phyloP scores from a whole-genome alignment of 2,329 filamentous ascomycete species.

The Plectosphaerella sp. region DNA sequence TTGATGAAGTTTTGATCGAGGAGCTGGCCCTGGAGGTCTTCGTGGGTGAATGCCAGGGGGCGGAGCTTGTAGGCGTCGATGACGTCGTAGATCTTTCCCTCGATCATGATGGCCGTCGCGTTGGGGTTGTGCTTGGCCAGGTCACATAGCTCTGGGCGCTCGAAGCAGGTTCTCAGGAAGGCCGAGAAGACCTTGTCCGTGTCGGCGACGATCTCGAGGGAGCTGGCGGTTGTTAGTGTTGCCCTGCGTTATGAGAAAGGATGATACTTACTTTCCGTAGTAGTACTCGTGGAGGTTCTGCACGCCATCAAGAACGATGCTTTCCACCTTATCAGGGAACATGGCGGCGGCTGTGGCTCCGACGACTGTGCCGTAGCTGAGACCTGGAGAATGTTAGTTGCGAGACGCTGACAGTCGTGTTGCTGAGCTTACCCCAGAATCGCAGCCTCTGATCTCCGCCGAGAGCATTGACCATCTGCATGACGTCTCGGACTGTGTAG shows the following conservation, averaged over 20 bases:
- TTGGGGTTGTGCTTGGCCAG: slow-evolving; percentile 18
- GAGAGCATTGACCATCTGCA: slow-evolving; percentile 32
- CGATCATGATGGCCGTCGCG: slow-evolving; percentile 26
- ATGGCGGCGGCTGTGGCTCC: slow-evolving; percentile 32
- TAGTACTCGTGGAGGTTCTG: slow-evolving; percentile 26
- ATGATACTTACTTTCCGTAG: slow-evolving; percentile 13
- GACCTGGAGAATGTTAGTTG: neutral
- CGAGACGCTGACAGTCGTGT: too few species aligned
- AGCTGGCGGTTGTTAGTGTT: slow-evolving; percentile 5
- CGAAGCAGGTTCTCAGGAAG: slow-evolving; percentile 21
- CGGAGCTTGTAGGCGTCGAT: slow-evolving; percentile 20
- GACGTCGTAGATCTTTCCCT: slow-evolving; percentile 22
- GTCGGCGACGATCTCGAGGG: slow-evolving; percentile 15
- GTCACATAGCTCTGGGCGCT: slow-evolving; percentile 17
- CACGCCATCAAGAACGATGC: slow-evolving; percentile 24
- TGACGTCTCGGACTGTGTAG: slow-evolving; percentile 38
- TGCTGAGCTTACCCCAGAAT: slow-evolving; percentile 28
- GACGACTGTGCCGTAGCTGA: slow-evolving; percentile 32
- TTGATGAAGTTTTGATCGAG: slow-evolving; percentile 20
- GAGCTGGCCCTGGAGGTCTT: slow-evolving; percentile 7
- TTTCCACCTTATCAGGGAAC: slow-evolving; percentile 29
- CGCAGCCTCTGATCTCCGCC: slow-evolving; percentile 31
- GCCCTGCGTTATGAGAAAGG: too few species aligned
- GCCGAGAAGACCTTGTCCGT: slow-evolving; percentile 21
- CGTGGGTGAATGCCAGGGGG: slow-evolving; percentile 15